Evolutionary conservation across 805 yeast species (phyloP), one percentile per base, ranked within the genome.

Genomic region (Yarrowia sp.): DNA sequence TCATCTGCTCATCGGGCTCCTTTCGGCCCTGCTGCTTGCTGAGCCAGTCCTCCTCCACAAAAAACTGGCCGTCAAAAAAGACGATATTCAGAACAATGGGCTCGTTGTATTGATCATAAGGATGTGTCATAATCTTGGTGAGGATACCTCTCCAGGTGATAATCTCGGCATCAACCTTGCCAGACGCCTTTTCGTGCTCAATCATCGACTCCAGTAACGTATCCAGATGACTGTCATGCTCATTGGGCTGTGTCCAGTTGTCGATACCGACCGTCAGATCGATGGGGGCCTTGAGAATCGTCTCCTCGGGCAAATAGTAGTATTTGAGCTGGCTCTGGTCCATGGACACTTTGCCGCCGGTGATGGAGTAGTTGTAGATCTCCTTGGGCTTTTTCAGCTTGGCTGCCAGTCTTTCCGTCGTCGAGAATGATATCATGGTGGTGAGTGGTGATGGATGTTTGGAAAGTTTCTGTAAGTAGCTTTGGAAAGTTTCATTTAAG

Each of bases 301-400:
- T 84, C 4, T 85, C 75, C 72, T 90, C 92, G 14, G 97, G 96
- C 35, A 93, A 79, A 74, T 91, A 95, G 77, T 81, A 92, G 75
- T 90, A 91, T n/a, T 81, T 77, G 61, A 90, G 75, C 0, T 84
- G 74, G 63, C 84, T 84, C 68, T 85, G 86, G 22, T 62, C 58
- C n/a, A 48, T 68, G 9, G 83, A 75, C 4, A 76, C 72, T 35
- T 76, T 71, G 33, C 82, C 79, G 22, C 80, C 83, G 22, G 85
- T 86, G 65, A 91, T 78, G 1, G 93, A 85, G 73, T 79, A 93
- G 4, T 83, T 74, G n/a, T 83, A 79, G 2, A 93, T 69, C 74
- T 95, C 97, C 68, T 87, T 88, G 2, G 99, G 98, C 74, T 91
- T 96, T 71, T 87, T 86, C 63, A 92, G 79, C 1, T 90, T 84